Base-by-base conservation (phyloP, 2,329 filamentous ascomycete species). In the Apiospora malaysiana region DNA sequence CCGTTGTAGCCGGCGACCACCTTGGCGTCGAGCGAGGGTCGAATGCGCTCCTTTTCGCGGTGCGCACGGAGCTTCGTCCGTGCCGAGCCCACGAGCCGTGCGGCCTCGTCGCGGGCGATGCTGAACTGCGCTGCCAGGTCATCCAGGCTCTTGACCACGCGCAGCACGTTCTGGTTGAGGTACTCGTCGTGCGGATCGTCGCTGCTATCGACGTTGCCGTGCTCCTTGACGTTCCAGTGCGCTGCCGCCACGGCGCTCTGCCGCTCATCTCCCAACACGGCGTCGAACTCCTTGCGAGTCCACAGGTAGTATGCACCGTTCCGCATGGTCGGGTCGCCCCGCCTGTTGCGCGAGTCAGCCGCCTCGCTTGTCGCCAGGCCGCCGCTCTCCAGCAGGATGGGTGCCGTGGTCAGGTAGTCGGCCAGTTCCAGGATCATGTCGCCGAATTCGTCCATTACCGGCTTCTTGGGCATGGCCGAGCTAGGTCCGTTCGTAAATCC, bases 281-380 rank as follows among this genome's bases (percentile, higher is more conserved):
- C 88, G 72, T 94, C 91, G 72, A 98, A 92, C 78, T 98, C 95
- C 68, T 94, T 92, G 68, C 92, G 84, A 0, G 95, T 97, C 95
- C 95, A 99, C 3, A 98, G 89, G 77, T 98, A 98, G 79, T 94
- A 98, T 0, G 95, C 95, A 0, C 96, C 96, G 81, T 98, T 95
- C 45, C 93, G 89, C 85, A 95, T 94, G 69, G 97, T 93, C 5
- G 86, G 88, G 76, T 97, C 94, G 1, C 91, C 90, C n/a, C 87
- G 88, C 43, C 89, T 88, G 68, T 92, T 92, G 69, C 90, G 87
- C 0, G 94, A 97, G 79, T 98, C 95, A 0, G 96, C 95, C 72
- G 97, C 94, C 82, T 98, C 95, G 63, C 94, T 94, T 0, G 94
- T 94, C 75, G 92, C 92, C 80, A 98, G 96, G 0, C 92, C 94